Evolutionary conservation across 257 asterid species (phyloP).

Genomic region (Solanum ossicruentum): DNA sequence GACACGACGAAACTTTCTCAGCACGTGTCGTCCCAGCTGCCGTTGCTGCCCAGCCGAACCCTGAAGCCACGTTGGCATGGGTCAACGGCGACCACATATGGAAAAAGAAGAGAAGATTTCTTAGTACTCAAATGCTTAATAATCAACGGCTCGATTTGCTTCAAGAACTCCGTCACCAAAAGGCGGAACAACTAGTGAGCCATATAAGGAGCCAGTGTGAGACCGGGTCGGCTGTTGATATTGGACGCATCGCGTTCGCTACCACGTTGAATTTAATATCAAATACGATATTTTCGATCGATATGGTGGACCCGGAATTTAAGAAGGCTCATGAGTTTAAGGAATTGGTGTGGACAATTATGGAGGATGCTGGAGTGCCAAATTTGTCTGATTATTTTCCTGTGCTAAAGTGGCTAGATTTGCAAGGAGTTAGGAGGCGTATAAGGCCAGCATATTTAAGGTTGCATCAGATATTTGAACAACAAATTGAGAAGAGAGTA

Average conservation of each 20-base stretch:
- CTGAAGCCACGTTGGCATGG: neutral
- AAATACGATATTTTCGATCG: neutral
- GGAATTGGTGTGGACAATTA: neutral
- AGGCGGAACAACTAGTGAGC: neutral
- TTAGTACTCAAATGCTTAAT: neutral
- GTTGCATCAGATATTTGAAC: neutral
- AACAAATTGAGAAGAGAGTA: neutral
- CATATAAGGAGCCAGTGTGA: neutral
- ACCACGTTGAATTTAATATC: neutral
- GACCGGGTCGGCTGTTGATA: neutral
- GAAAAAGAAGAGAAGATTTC: neutral
- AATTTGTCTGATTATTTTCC: neutral
- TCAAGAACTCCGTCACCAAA: neutral
- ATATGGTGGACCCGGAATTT: neutral
- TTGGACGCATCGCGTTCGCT: neutral
- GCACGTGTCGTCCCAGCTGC: neutral
- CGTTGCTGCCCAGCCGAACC: neutral
- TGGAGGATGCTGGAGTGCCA: neutral
- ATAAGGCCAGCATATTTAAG: neutral
- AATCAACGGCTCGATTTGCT: neutral
- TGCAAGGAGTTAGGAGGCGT: neutral
- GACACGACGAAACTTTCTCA: constrained; percentile 2
- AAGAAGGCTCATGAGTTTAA: neutral
- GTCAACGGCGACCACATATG: neutral
- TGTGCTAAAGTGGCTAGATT: neutral